Percentiles rank a stretch among this genome's conserved stretches.
Evolutionary conservation across 73 alveolate species (phyloP).

Genomic region (Paraurostyla sp.): DNA sequence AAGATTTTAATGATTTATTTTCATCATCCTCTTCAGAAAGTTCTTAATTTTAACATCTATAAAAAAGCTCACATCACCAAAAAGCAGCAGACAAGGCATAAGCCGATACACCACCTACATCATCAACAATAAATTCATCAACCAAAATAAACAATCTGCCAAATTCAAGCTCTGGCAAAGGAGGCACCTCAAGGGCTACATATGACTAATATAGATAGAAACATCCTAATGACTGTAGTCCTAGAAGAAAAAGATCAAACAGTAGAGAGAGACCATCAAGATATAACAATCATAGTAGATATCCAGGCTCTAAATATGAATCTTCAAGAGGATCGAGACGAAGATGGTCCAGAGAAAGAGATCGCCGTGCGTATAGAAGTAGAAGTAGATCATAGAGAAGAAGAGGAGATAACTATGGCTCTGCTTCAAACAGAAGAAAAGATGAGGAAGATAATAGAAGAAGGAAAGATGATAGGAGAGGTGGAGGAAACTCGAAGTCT

Average conservation of each 20-base stretch:
- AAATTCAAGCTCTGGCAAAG: background rate
- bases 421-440: background rate
- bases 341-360: background rate
- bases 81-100: too few relatives aligned
- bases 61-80: too few relatives aligned
- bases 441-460: background rate
- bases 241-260: background rate
- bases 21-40: background rate
- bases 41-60: too few relatives aligned
- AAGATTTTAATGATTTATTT: constrained; percentile 4
- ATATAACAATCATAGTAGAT: background rate
- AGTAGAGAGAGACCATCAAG: background rate
- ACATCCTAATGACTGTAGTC: constrained; percentile 19
- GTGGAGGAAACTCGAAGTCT: background rate
- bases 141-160: background rate
- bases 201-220: background rate
- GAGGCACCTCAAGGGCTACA: background rate
- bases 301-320: background rate
- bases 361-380: background rate
- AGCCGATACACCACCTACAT: background rate
- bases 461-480: background rate
- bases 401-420: constrained; percentile 8
- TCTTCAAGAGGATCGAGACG: background rate
- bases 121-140: background rate
- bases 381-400: background rate